phyloP scores from a whole-genome alignment of 108 stramenopile genomes.

The Nitzschia sp. region DNA sequence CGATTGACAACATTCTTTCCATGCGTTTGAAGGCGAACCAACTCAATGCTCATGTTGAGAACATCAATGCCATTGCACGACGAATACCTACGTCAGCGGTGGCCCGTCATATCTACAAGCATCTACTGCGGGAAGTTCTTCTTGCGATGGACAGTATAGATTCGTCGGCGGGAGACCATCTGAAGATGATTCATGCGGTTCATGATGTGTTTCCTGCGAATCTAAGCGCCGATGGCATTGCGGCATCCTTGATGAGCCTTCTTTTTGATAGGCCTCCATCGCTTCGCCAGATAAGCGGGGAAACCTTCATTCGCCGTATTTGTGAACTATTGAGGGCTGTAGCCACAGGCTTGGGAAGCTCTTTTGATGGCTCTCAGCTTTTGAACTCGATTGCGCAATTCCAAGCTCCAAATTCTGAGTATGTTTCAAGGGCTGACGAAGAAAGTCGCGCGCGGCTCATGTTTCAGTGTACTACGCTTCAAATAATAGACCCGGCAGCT shows the following conservation, averaged over 20 bases:
- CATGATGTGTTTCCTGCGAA: slow-evolving; percentile 39
- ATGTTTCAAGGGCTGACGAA: slow-evolving; percentile 38
- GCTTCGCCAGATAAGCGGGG: slow-evolving; percentile 1
- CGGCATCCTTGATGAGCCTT: slow-evolving; percentile 34
- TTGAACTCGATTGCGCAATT: slow-evolving; percentile 43
- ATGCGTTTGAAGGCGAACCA: slow-evolving; percentile 82
- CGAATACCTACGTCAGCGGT: slow-evolving; percentile 51
- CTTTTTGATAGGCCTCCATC: slow-evolving; percentile 6
- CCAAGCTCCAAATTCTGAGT: slow-evolving; percentile 21
- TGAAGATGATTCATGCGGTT: slow-evolving; percentile 62
- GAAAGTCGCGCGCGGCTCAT: slow-evolving; percentile 58
- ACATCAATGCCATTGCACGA: slow-evolving; percentile 59
- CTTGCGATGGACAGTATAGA: slow-evolving; percentile 15
- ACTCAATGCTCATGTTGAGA: slow-evolving; percentile 66
- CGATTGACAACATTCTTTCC: slow-evolving; percentile 60
- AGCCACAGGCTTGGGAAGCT: slow-evolving; percentile 39
- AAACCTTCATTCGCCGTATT: slow-evolving; percentile 27
- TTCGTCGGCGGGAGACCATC: slow-evolving; percentile 30
- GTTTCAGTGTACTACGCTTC: slow-evolving; percentile 57
- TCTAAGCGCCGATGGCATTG: slow-evolving; percentile 45
- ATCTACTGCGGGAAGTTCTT: slow-evolving; percentile 46
- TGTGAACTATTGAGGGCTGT: slow-evolving; percentile 40
- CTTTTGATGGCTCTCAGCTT: slow-evolving; percentile 54
- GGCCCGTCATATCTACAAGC: slow-evolving; percentile 56
- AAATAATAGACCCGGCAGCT: slow-evolving; percentile 22